phyloP scores from a whole-genome alignment of 768 basidiomycete genomes.

The Piloderma croceum region DNA sequence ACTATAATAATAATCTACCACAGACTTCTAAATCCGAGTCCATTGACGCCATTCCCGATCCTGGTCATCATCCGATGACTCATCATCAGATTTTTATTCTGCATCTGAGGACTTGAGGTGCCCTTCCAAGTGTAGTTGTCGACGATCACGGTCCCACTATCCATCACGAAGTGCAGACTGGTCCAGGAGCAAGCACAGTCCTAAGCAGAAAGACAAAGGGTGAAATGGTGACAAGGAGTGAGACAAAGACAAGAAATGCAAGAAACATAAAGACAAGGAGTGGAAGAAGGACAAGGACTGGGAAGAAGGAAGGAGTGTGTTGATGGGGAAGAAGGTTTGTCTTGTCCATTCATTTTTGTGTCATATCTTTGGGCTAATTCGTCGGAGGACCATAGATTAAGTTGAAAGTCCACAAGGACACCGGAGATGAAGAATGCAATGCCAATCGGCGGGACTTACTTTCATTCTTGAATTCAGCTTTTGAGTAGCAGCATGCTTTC shows the following conservation, averaged over 20 bases:
- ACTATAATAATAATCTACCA: background rate
- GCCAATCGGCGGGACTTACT: conserved; percentile 49
- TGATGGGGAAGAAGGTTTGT: conserved; percentile 58
- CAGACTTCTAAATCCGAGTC: background rate
- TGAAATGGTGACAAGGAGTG: conserved; percentile 12
- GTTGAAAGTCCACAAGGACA: conserved; percentile 56
- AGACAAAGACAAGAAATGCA: conserved; percentile 30
- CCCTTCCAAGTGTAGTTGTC: conserved; percentile 12
- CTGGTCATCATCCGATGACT: conserved; percentile 9
- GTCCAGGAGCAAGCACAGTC: conserved; percentile 20
- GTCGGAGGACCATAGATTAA: conserved; percentile 61
- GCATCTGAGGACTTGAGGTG: conserved; percentile 7
- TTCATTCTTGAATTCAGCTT: conserved; percentile 52
- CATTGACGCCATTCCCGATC: conserved; percentile 11
- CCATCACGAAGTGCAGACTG: conserved; percentile 24
- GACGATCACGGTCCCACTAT: conserved; percentile 11
- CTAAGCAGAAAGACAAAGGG: conserved; percentile 17
- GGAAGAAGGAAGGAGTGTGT: conserved; percentile 47
- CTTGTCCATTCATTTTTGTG: conserved; percentile 2
- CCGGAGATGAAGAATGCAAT: conserved; percentile 50
- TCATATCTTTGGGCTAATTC: background rate
- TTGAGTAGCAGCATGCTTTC: too few relatives aligned
- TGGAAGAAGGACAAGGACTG: conserved; percentile 32
- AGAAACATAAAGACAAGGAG: conserved; percentile 30
- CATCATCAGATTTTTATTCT: conserved; percentile 6